Conservation (phyloP, 2,329 filamentous ascomycete species). For the Ploettnerulaceae sp. region DNA sequence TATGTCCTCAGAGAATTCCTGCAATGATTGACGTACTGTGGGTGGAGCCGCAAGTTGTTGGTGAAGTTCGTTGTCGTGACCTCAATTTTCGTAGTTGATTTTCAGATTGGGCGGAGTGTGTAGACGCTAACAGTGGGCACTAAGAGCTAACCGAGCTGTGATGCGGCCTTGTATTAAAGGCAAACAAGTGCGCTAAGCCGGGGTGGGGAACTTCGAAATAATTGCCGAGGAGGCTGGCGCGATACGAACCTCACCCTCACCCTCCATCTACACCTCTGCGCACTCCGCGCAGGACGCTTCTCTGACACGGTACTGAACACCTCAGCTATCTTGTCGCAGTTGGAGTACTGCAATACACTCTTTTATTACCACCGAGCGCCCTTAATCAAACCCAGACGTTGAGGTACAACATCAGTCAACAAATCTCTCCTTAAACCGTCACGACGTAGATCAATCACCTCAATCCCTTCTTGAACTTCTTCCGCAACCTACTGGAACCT, state of each 20-base stretch:
- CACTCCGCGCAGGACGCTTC: constrained; percentile 4
- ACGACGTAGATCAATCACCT: not conserved
- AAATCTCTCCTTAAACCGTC: not conserved
- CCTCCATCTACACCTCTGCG: not conserved
- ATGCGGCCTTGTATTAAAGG: no score
- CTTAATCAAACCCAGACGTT: not conserved
- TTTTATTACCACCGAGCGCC: not conserved
- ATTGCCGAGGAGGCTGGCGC: not conserved
- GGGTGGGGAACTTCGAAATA: not conserved
- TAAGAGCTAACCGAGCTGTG: no score
- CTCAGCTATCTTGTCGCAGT: not conserved
- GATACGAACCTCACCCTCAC: not conserved
- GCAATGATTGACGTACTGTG: constrained; percentile 22
- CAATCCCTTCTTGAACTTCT: not conserved
- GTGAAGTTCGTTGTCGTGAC: constrained; percentile 23
- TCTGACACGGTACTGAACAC: not conserved
- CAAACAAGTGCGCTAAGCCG: no score
- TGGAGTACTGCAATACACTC: not conserved
- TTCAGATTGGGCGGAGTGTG: constrained; percentile 14
- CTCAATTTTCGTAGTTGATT: constrained; percentile 3
- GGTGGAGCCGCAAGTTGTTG: constrained; percentile 26
- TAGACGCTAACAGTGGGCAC: no score
- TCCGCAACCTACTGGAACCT: not conserved
- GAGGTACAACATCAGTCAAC: constrained; percentile 5
- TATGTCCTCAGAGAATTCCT: not conserved